Evolutionary conservation across 306 rosid genomes (phyloP).

Genomic region (Crataegus laevigata): DNA sequence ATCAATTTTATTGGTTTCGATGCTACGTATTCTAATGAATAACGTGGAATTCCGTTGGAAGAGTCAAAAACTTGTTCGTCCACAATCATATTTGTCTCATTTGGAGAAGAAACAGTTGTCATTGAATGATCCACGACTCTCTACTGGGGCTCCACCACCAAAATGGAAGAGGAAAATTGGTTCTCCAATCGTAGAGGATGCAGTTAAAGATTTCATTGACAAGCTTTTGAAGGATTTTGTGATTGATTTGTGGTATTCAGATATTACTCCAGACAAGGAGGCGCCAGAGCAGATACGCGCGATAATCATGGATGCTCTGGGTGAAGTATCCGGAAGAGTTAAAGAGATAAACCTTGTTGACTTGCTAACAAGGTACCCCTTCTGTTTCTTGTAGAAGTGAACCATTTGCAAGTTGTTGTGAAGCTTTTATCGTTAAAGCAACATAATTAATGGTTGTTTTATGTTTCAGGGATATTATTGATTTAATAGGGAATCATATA

Average conservation of each 20-base stretch:
- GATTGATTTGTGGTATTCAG: conserved; percentile 79
- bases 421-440: neutral
- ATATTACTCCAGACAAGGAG: conserved; percentile 82
- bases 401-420: conserved; percentile 11
- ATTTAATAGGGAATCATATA: conserved; percentile 75
- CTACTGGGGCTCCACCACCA: conserved; percentile 34
- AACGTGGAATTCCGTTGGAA: conserved; percentile 76
- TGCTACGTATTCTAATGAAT: conserved; percentile 55
- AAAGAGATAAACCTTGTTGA: conserved; percentile 83
- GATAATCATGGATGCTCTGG: conserved; percentile 83
- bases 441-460: conserved; percentile 1
- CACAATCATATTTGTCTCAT: conserved; percentile 61
- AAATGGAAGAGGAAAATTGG: conserved; percentile 84
- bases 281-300: conserved; percentile 66
- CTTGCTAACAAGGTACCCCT: conserved; percentile 74
- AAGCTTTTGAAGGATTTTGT: conserved; percentile 86
- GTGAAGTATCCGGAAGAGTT: conserved; percentile 69
- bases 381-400: conserved; percentile 13
- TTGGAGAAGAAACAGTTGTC: conserved; percentile 84
- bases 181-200: conserved; percentile 75
- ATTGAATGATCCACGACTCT: conserved; percentile 63
- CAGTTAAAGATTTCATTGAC: conserved; percentile 60
- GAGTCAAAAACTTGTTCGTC: conserved; percentile 36
- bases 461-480: conserved; percentile 71
- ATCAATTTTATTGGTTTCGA: conserved; percentile 62